Percentiles rank a stretch among this genome's conserved stretches.
These are phyloP conservation scores for Dothideomycetes sp. DNA, from an alignment of 2,329 filamentous ascomycete genomes.

Conservation along the genomic window DNA sequence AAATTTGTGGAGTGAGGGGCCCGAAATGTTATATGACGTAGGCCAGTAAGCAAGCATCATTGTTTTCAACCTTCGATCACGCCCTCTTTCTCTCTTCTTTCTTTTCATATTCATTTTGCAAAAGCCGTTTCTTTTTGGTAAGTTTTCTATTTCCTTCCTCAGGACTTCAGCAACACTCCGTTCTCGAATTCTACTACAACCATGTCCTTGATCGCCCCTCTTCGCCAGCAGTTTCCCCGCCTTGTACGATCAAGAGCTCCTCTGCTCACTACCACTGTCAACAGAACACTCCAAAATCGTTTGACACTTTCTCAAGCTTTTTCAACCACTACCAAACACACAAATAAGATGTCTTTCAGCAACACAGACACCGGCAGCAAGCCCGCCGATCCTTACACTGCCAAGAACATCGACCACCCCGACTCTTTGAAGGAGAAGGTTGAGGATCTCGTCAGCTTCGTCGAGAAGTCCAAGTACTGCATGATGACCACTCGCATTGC, in stretches of 20 bases:
- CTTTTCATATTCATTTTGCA: conserved; percentile 4
- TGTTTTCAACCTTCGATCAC: conserved; percentile 12
- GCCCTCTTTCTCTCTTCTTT: conserved; percentile 11
- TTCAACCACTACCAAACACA: conserved; percentile 11
- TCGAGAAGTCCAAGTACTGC: conserved; percentile 67
- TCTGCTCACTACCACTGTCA: conserved; percentile 7
- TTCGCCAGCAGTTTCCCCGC: conserved; percentile 16
- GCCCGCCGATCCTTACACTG: conserved; percentile 69
- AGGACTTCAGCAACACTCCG: not conserved
- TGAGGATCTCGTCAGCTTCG: conserved; percentile 62
- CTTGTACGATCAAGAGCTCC: conserved; percentile 7
- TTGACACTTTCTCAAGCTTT: conserved; percentile 5
- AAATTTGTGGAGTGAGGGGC: not conserved
- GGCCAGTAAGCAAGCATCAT: conserved; percentile 5
- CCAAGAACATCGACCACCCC: conserved; percentile 63
- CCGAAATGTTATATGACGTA: not conserved
- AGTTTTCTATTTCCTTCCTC: not conserved
- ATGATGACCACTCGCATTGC: conserved; percentile 76
- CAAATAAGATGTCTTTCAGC: conserved; percentile 38
- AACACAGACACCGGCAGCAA: conserved; percentile 55
- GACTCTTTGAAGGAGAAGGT: conserved; percentile 62
- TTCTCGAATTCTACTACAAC: not conserved
- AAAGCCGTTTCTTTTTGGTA: conserved; percentile 8
- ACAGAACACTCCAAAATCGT: conserved; percentile 10
- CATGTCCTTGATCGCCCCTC: conserved; percentile 16